Base-by-base conservation (phyloP, 495 filamentous ascomycete species). In the Penicillium lividum region DNA sequence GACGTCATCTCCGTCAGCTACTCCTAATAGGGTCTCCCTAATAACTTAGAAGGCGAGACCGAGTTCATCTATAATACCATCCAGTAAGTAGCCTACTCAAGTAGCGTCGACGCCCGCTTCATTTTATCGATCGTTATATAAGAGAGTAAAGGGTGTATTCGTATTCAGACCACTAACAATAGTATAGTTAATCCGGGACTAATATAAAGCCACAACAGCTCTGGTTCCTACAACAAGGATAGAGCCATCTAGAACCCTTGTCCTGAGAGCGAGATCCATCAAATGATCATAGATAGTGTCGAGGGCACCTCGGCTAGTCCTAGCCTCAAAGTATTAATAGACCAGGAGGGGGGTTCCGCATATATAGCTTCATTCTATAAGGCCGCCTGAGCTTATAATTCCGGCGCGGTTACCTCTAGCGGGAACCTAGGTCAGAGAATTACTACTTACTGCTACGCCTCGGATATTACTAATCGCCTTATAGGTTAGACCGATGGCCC, bases 61-160 rank as follows among this genome's bases (percentile, higher is more conserved):
- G 50, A 47, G 8, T 42, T 67, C 30, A 72, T 84, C 38, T 66
- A 71, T 34, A 54, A 59, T 46, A 68, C 67, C 30, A 83, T 83
- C 58, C 28, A 71, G 31, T 46, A 60, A n/a, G 70, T 82, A 10
- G 66, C 79, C 10, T 18, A 34, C 3, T 60, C 60, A 5, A 62
- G 38, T 5, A 64, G 77, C 11, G 64, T 85, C 28, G 78, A 83
- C 57, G 72, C 82, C 22, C 83, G 84, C 51, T 85, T 82, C 66
- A 80, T 88, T 58, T 65, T 87, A 56, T 78, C 80, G 38, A 81
- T 83, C 54, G 62, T 86, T 40, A 79, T 86, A 72, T 83, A 86
- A 67, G 83, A 86, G 61, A 78, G 73, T 68, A 78, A 77, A 55
- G 84, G 84, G 57, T 85, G 83, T 64, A 82, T 81, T 27, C 76